phyloP scores from a whole-genome alignment of 345 rosid species.

The Eucalyptus shirleyi region DNA sequence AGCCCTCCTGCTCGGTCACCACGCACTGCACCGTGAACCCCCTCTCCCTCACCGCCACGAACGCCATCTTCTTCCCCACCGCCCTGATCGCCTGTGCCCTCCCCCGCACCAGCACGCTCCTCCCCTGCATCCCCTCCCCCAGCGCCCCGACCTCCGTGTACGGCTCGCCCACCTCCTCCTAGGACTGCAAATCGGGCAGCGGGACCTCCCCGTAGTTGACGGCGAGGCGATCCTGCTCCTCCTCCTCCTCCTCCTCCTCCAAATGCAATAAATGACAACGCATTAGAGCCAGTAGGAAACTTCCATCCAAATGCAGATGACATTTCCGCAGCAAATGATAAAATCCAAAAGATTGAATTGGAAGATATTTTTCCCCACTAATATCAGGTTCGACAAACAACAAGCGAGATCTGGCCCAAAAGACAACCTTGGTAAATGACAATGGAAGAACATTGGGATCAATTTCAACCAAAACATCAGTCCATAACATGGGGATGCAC shows the following conservation, averaged over 20 bases:
- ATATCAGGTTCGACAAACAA: too few species aligned
- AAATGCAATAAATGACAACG: too few species aligned
- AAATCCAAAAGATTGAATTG: too few species aligned
- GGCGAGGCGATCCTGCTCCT: constrained; percentile 32
- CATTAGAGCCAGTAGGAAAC: too few species aligned
- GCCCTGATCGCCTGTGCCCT: constrained; percentile 44
- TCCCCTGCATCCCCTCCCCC: constrained; percentile 18
- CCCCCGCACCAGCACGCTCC: constrained; percentile 49
- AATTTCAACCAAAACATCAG: too few species aligned
- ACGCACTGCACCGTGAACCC: constrained; percentile 78
- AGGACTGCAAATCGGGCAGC: constrained; percentile 45
- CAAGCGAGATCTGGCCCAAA: too few species aligned
- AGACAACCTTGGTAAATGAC: too few species aligned
- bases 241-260: constrained; percentile 12
- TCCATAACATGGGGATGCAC: too few species aligned
- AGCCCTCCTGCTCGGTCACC: constrained; percentile 22
- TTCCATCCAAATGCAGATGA: too few species aligned
- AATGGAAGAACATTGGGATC: too few species aligned
- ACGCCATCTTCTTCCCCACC: constrained; percentile 36
- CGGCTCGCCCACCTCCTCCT: constrained; percentile 9
- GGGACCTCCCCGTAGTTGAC: constrained; percentile 58
- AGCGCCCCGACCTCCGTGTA: constrained; percentile 43
- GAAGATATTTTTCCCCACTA: too few species aligned
- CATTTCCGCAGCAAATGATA: too few species aligned
- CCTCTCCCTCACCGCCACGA: constrained; percentile 48